These are phyloP conservation scores for Takashimella tepidaria DNA, from an alignment of 1,284 basidiomycete genomes.

Conservation along the genomic window DNA sequence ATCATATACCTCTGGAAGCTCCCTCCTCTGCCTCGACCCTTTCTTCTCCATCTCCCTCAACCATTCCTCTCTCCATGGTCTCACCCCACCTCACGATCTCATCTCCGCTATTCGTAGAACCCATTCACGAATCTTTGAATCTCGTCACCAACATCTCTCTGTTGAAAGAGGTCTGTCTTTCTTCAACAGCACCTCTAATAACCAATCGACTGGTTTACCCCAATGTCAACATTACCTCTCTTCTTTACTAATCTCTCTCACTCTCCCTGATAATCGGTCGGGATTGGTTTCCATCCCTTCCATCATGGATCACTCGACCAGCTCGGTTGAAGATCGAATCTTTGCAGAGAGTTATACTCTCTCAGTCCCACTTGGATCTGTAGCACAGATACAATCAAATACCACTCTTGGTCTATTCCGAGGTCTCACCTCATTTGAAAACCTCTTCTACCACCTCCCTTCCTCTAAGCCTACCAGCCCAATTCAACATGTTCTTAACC, in stretches of 20 bases:
- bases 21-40: conserved; percentile 52
- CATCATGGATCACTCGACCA: conserved; percentile 9
- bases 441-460: conserved; percentile 53
- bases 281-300: neutral
- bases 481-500: neutral
- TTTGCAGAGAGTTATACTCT: neutral
- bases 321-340: neutral
- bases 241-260: conserved; percentile 2
- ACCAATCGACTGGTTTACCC: neutral
- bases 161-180: neutral
- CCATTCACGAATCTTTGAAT: conserved; percentile 11
- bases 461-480: no score
- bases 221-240: neutral
- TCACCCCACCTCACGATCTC: conserved; percentile 51
- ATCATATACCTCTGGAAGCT: conserved; percentile 52
- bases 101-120: conserved; percentile 51
- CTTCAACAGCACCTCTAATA: neutral
- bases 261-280: neutral
- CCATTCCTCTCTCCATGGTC: conserved; percentile 19
- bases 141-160: neutral
- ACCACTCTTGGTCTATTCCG: conserved; percentile 71
- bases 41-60: conserved; percentile 52
- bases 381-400: conserved; percentile 61
- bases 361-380: conserved; percentile 47
- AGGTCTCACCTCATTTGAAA: conserved; percentile 75